Evolutionary conservation across 108 stramenopile genomes (phyloP), one percentile per base, ranked within the genome.

Genomic region (Nannochloropsis salina): DNA sequence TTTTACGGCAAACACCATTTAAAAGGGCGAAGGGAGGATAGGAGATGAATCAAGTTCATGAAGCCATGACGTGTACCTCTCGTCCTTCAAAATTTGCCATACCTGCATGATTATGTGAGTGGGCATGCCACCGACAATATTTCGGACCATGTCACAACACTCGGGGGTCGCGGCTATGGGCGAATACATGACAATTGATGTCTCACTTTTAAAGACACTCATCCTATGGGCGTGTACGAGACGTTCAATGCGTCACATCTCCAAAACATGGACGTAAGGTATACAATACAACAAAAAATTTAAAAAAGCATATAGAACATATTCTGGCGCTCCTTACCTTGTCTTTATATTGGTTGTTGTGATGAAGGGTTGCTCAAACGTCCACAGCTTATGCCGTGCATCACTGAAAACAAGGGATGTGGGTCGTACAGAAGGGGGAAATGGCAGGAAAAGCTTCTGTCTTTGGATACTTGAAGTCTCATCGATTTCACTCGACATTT

Each of bases 371-470:
- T 74, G 61, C 61, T 74, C 61, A 74, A 74, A 74, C 20, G 61
- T 74, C 61, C 61, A 74, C 20, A 74, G 2, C n/a, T 74, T 74
- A n/a, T 74, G 15, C 2, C 2, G 61, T 6, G 15, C n/a, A n/a
- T 74, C 61, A n/a, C 61, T 8, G n/a, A 74, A 74, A n/a, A 74
- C 4, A 3, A 74, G 6, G 61, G 61, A 74, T 2, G 61, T 74
- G n/a, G 61, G 61, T 15, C 61, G 61, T n/a, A 74, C 61, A n/a
- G 61, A 74, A 4, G 61, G 61, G 8, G 61, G 61, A n/a, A 74
- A 74, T n/a, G n/a, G 61, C 61, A 74, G n/a, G 3, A n/a, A n/a
- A 74, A 74, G n/a, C n/a, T n/a, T 74, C n/a, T 74, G 61, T n/a
- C 61, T 15, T n/a, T 15, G 20, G n/a, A n/a, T 74, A 0, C 2